These are phyloP conservation scores for Gamarada debralockiae DNA, from an alignment of 495 filamentous ascomycete genomes.

Conservation along the genomic window DNA sequence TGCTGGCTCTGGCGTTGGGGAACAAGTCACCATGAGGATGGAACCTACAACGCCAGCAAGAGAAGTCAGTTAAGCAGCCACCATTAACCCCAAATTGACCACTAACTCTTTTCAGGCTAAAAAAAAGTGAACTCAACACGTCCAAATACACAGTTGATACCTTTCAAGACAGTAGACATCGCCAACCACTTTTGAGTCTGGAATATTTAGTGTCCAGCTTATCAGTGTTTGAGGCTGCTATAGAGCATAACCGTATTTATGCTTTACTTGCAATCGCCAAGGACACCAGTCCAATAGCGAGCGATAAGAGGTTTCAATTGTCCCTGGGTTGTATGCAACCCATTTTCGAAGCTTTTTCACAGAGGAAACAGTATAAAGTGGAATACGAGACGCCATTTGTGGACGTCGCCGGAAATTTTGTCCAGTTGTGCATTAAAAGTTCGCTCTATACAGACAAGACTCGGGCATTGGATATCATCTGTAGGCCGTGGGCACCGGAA, in stretches of 20 bases:
- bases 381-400: conserved; percentile 30
- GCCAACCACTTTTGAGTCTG: background rate
- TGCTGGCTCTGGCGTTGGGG: too few species aligned
- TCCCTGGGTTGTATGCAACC: too few species aligned
- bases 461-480: background rate
- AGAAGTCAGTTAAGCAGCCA: too few species aligned
- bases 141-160: too few species aligned
- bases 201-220: conserved; percentile 3
- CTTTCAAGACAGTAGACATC: too few species aligned
- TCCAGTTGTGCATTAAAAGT: conserved; percentile 27
- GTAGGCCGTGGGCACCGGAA: background rate
- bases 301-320: too few species aligned
- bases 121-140: too few species aligned
- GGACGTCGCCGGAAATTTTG: conserved; percentile 31
- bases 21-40: too few species aligned
- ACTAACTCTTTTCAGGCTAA: too few species aligned
- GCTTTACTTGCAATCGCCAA: conserved; percentile 3
- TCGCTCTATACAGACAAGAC: background rate
- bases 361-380: conserved; percentile 20
- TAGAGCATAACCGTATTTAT: conserved; percentile 1
- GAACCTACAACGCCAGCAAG: too few species aligned
- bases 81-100: too few species aligned
- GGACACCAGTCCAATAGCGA: background rate
- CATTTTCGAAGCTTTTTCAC: background rate
- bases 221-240: background rate